These are phyloP conservation scores for Plasmodium inui DNA, from an alignment of 169 alveolate species.

Conservation along the genomic window DNA sequence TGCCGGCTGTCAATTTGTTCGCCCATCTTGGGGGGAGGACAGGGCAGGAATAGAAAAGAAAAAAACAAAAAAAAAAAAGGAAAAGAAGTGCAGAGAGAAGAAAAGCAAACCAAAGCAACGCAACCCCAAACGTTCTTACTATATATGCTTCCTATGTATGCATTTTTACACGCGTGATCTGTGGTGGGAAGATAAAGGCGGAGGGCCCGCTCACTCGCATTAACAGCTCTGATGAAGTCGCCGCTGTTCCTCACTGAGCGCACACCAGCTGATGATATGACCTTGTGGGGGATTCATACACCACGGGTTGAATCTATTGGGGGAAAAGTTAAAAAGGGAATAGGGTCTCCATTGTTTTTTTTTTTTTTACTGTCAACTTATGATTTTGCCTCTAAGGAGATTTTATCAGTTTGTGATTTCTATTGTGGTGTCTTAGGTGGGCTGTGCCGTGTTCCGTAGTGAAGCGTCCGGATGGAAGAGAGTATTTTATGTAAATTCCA, in stretches of 20 bases:
- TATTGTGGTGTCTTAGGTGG: too few relatives aligned
- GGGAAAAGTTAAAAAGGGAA: neutral
- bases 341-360: neutral
- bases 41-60: neutral
- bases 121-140: neutral
- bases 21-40: neutral
- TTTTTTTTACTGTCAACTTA: too few relatives aligned
- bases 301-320: neutral
- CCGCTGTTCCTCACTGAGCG: neutral
- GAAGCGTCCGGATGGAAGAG: too few relatives aligned
- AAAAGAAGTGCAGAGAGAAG: neutral
- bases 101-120: neutral
- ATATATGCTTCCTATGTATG: neutral
- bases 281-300: neutral
- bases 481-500: too few relatives aligned
- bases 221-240: neutral
- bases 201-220: neutral
- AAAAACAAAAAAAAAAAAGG: too few relatives aligned
- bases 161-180: too few relatives aligned
- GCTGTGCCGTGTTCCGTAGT: too few relatives aligned
- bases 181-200: too few relatives aligned
- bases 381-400: too few relatives aligned
- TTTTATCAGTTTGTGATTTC: too few relatives aligned
- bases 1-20: constrained; percentile 32
- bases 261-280: neutral